phyloP scores from a whole-genome alignment of 257 asterid genomes.

The Knoxia roxburghii region DNA sequence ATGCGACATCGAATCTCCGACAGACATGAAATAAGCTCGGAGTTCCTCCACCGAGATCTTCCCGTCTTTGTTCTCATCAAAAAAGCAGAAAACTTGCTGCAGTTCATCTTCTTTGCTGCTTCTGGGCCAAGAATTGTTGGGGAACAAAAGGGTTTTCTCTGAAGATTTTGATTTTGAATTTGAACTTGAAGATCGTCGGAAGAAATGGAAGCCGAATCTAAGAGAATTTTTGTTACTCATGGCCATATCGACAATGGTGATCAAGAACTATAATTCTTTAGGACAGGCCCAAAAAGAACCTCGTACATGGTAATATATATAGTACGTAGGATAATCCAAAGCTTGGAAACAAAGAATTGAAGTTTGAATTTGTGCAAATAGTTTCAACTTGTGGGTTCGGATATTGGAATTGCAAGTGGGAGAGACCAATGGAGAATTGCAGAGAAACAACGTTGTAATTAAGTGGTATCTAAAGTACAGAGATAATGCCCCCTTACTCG shows the following conservation, averaged over 20 bases:
- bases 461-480: too few relatives aligned
- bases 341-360: neutral
- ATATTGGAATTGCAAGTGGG: conserved; percentile 4
- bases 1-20: conserved; percentile 35
- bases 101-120: conserved; percentile 23
- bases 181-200: too few relatives aligned
- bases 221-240: neutral
- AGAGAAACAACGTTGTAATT: neutral
- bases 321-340: neutral
- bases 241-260: neutral
- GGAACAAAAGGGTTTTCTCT: neutral
- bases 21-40: conserved; percentile 27
- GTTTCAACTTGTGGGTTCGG: neutral
- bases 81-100: conserved; percentile 31
- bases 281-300: neutral
- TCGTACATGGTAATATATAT: neutral
- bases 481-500: too few relatives aligned
- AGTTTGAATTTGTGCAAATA: neutral
- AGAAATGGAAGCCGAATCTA: neutral
- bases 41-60: conserved; percentile 39
- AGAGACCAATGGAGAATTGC: neutral
- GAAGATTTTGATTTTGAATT: conserved; percentile 5
- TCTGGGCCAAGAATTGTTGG: conserved; percentile 8
- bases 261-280: neutral
- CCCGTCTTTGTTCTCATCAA: conserved; percentile 43